Percentiles rank a stretch among this genome's conserved stretches.
Conservation (phyloP, 495 filamentous ascomycete species). For the Penicillium waksmanii region DNA sequence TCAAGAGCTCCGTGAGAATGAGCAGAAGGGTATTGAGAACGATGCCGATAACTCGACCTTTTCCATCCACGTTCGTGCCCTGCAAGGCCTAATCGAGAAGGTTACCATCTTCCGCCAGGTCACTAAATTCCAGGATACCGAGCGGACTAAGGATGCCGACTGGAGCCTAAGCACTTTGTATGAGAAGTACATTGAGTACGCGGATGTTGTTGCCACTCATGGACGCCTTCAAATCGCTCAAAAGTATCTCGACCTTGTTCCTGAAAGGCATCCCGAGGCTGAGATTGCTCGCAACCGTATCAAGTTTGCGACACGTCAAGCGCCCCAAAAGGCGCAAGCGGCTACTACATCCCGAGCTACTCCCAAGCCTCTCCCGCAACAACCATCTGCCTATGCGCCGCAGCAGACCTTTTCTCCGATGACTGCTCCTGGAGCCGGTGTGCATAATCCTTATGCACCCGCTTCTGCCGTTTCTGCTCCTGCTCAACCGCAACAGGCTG, state of each 20-base stretch:
- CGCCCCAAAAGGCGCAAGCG: constrained; percentile 42
- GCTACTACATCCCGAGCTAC: constrained; percentile 27
- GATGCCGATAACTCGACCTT: constrained; percentile 75
- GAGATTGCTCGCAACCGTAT: constrained; percentile 87
- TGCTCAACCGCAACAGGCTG: constrained; percentile 38
- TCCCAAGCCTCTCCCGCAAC: constrained; percentile 42
- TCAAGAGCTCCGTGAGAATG: constrained; percentile 79
- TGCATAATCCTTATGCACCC: constrained; percentile 41
- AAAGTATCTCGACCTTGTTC: constrained; percentile 88
- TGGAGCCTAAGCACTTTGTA: constrained; percentile 93
- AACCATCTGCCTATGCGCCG: constrained; percentile 45
- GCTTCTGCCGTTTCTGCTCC: constrained; percentile 11
- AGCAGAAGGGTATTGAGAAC: constrained; percentile 71
- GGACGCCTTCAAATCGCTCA: constrained; percentile 85
- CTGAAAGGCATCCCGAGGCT: constrained; percentile 82
- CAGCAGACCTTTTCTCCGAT: constrained; percentile 39
- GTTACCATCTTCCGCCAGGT: constrained; percentile 96
- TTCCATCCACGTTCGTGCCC: constrained; percentile 83
- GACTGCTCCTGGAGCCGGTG: constrained; percentile 30
- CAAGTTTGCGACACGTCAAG: constrained; percentile 79
- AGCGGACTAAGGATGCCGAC: constrained; percentile 65
- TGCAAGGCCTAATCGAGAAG: constrained; percentile 97
- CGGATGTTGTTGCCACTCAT: constrained; percentile 89
- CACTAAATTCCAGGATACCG: constrained; percentile 84
- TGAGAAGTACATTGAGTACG: constrained; percentile 95